Evolutionary conservation across 2,329 filamentous ascomycete species (phyloP), one percentile per base, ranked within the genome.

Genomic region (Trichoderma endophyticum): DNA sequence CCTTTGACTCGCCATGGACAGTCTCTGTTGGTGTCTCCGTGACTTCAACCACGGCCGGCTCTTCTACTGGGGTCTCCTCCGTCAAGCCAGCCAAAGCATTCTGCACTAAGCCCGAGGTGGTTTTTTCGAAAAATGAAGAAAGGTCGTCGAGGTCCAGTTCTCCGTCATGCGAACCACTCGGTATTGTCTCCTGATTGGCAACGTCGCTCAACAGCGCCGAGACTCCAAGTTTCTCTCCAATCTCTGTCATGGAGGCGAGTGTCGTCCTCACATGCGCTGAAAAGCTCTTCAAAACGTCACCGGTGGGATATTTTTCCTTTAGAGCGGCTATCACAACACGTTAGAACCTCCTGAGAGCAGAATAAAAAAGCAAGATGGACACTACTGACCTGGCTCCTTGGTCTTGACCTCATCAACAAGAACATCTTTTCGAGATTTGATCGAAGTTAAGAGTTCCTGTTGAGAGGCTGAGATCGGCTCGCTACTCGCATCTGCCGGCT

Each of bases 111-210:
- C 81, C 81, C 1, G 81, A 82, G 6, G 83, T 80, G 1, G 81
- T 82, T 75, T 81, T 83, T 69, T 84, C 82, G 63, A 84, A 81
- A 71, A 84, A 82, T 1, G 83, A 83, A 15, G 81, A 82, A 6
- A 84, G 75, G 39, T 84, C 82, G 60, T 83, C 82, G 72, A 83
- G 73, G 69, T 84, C 82, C 5, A 82, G 74, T 26, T 81, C 80
- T 18, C 75, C 72, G 14, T 82, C 78, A 24, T 75, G 79, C 0
- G 74, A 65, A 6, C 72, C 73, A 26, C 80, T 79, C 6, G 71
- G 36, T 59, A 74, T 74, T n/a, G 78, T 74, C 34, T 80, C 74
- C 24, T 79, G 79, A 9, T 75, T 74, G 4, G 75, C 73, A 32
- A 77, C 77, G 14, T 78, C 76, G 11, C 74, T 76, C 3, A 79